Evolutionary conservation across 345 rosid genomes (phyloP).

Genomic region (Linum lewisii): DNA sequence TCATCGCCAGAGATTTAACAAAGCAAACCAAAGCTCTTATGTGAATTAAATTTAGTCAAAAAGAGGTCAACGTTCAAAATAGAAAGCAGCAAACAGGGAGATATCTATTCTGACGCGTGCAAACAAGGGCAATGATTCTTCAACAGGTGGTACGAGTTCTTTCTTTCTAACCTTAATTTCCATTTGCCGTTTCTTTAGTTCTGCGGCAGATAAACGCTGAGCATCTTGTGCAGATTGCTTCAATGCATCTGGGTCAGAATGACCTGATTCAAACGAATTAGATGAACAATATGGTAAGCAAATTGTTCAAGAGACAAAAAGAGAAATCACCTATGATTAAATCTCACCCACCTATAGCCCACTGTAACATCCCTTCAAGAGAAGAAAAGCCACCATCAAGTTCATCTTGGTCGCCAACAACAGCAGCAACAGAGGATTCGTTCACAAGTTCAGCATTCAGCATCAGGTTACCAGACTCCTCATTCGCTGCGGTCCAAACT

Average conservation of each 20-base stretch:
- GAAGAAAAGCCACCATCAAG: conserved; percentile 89
- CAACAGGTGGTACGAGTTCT: neutral
- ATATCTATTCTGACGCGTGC: no score
- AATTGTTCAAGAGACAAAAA: neutral
- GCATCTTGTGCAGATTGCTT: conserved; percentile 69
- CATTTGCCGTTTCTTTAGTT: conserved; percentile 62
- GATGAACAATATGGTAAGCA: neutral
- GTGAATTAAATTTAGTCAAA: neutral
- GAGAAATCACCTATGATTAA: neutral
- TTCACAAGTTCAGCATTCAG: conserved; percentile 31
- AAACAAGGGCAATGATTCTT: neutral
- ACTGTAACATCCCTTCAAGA: conserved; percentile 84
- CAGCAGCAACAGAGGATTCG: conserved; percentile 24
- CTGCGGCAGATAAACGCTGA: conserved; percentile 48
- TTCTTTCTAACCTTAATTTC: conserved; percentile 64
- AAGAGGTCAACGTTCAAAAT: neutral
- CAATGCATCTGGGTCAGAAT: conserved; percentile 71
- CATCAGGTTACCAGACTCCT: conserved; percentile 42
- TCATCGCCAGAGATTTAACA: neutral
- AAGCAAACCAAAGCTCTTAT: neutral
- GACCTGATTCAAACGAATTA: conserved; percentile 34
- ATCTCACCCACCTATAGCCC: conserved; percentile 69
- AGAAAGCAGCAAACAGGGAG: neutral
- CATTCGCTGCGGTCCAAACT: conserved; percentile 59
- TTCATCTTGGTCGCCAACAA: conserved; percentile 37